Conservation (phyloP, 768 basidiomycete genomes). For the Chalciporus chontae region DNA sequence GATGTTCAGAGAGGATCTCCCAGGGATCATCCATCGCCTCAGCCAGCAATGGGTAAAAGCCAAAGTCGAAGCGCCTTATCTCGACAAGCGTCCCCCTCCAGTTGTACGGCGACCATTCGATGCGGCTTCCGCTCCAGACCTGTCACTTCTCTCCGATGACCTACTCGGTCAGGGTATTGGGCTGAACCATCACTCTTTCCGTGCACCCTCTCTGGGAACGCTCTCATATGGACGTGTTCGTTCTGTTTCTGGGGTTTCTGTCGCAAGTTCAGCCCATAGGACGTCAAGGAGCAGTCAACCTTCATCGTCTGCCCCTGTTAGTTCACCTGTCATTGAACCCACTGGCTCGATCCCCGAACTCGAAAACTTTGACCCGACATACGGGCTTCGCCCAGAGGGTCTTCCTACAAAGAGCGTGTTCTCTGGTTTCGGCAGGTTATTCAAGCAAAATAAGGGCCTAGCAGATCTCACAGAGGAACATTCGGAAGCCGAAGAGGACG, state of each 20-base stretch:
- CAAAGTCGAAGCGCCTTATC: conserved; percentile 90
- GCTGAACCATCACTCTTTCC: conserved; percentile 22
- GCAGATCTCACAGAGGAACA: conserved; percentile 77
- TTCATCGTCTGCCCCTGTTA: conserved; percentile 17
- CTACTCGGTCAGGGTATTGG: conserved; percentile 12
- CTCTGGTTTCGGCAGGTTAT: conserved; percentile 71
- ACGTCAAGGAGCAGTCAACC: conserved; percentile 19
- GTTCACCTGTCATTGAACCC: conserved; percentile 22
- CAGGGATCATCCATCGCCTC: conserved; percentile 93
- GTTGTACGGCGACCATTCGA: conserved; percentile 34
- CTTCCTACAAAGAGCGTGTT: conserved; percentile 84
- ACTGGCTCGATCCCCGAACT: conserved; percentile 39
- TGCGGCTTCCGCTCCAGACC: conserved; percentile 42
- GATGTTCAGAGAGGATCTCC: conserved; percentile 97
- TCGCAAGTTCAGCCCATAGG: conserved; percentile 30
- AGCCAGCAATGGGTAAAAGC: conserved; percentile 96
- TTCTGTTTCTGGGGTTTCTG: conserved; percentile 41
- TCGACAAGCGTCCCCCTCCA: conserved; percentile 49
- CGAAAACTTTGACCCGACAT: conserved; percentile 94
- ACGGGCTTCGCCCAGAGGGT: conserved; percentile 90
- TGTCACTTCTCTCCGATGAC: conserved; percentile 22
- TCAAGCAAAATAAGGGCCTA: conserved; percentile 62
- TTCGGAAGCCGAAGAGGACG: conserved; percentile 39
- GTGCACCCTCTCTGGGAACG: conserved; percentile 21
- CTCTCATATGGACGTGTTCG: conserved; percentile 31